These are phyloP conservation scores for Fusarium napiforme DNA, from an alignment of 2,329 filamentous ascomycete species.

Conservation along the genomic window DNA sequence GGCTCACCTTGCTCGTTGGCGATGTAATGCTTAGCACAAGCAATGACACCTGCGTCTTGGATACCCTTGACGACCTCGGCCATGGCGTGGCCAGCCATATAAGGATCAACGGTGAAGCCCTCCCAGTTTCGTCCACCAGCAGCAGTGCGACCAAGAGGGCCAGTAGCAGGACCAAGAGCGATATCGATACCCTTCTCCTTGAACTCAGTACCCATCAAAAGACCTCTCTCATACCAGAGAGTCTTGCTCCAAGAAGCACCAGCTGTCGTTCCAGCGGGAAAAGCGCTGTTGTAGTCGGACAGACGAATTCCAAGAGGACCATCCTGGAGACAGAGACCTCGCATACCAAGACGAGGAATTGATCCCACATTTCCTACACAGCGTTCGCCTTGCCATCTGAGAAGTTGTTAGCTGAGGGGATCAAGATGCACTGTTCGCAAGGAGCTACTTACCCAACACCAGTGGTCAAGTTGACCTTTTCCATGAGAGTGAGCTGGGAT, in stretches of 20 bases:
- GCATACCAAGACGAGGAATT: slow-evolving; percentile 75
- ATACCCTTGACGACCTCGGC: slow-evolving; percentile 81
- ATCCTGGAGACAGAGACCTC: slow-evolving; percentile 86
- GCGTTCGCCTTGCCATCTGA: slow-evolving; percentile 64
- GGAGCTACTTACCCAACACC: slow-evolving; percentile 75
- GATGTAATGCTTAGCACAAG: slow-evolving; percentile 82
- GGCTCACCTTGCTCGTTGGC: slow-evolving; percentile 72
- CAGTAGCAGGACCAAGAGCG: slow-evolving; percentile 65
- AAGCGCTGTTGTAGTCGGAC: slow-evolving; percentile 83
- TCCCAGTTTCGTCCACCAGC: slow-evolving; percentile 71
- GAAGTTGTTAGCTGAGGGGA: neutral
- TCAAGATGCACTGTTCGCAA: neutral
- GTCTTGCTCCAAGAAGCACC: slow-evolving; percentile 84
- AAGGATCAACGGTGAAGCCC: slow-evolving; percentile 76
- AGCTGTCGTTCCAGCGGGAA: slow-evolving; percentile 80
- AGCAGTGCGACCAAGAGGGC: slow-evolving; percentile 59
- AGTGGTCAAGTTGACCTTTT: slow-evolving; percentile 96
- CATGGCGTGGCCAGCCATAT: slow-evolving; percentile 77
- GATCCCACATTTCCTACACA: slow-evolving; percentile 83
- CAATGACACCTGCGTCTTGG: slow-evolving; percentile 83
- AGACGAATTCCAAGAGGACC: slow-evolving; percentile 83
- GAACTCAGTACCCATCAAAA: slow-evolving; percentile 68
- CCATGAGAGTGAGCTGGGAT: slow-evolving; percentile 80
- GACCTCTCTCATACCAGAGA: slow-evolving; percentile 67
- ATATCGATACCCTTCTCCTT: slow-evolving; percentile 81